Conservation (phyloP, 768 basidiomycete genomes). For the Boletus edulis region DNA sequence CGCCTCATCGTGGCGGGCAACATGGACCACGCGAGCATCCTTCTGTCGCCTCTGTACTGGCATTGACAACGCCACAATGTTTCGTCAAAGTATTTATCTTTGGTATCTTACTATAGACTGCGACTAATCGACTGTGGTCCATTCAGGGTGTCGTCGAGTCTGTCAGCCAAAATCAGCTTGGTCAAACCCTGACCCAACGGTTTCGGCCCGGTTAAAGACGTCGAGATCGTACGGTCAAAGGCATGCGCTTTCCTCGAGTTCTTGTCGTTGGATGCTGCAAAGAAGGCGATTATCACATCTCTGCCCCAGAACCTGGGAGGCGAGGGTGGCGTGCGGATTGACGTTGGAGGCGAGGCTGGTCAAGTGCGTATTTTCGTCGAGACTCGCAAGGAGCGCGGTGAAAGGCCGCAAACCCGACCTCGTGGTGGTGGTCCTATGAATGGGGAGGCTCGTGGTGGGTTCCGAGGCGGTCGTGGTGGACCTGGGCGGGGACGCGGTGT, state of each 20-base stretch:
- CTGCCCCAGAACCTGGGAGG: conserved; percentile 70
- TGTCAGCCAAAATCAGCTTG: conserved; percentile 52
- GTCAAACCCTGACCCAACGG: conserved; percentile 47
- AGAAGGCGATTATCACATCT: conserved; percentile 77
- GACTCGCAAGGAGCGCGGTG: conserved; percentile 87
- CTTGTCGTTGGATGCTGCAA: conserved; percentile 69
- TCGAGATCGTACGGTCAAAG: conserved; percentile 85
- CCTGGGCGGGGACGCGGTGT: conserved; percentile 43
- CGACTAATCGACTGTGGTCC: conserved; percentile 1
- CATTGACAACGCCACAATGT: conserved; percentile 70
- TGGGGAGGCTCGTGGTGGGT: conserved; percentile 45
- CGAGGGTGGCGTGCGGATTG: conserved; percentile 84
- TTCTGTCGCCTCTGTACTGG: conserved; percentile 52
- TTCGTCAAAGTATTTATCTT: conserved; percentile 78
- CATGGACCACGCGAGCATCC: conserved; percentile 43
- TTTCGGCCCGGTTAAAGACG: conserved; percentile 82
- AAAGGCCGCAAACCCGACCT: conserved; percentile 63
- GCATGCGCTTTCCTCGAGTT: conserved; percentile 97
- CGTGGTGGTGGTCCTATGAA: conserved; percentile 60
- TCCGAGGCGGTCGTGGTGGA: conserved; percentile 44
- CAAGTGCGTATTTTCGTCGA: conserved; percentile 70
- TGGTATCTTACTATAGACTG: background rate
- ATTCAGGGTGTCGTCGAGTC: conserved; percentile 69
- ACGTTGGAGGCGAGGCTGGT: conserved; percentile 53
- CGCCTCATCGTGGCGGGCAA: conserved; percentile 33